These are phyloP conservation scores for Tulasnella sp. DNA, from an alignment of 768 basidiomycete species.

Conservation along the genomic window DNA sequence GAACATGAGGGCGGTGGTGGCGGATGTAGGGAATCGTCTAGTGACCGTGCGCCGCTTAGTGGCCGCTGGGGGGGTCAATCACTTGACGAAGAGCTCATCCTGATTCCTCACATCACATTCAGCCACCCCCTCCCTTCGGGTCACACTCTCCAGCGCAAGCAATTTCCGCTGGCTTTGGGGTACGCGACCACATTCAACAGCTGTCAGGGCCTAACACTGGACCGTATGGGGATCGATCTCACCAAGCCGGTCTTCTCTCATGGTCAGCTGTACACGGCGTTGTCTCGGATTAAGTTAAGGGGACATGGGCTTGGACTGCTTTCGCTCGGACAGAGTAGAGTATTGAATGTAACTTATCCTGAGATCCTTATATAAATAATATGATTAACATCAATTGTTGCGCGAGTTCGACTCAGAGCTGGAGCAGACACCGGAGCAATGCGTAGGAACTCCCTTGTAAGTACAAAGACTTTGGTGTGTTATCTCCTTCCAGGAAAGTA, in stretches of 20 bases:
- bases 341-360: no score
- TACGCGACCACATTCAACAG: slow-evolving; percentile 20
- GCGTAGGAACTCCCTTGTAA: no score
- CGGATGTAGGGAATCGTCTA: slow-evolving; percentile 27
- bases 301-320: slow-evolving; percentile 12
- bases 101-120: slow-evolving; percentile 2
- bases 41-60: slow-evolving; percentile 25
- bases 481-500: no score
- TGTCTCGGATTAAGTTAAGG: neutral
- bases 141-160: slow-evolving; percentile 11
- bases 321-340: neutral
- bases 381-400: no score
- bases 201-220: slow-evolving; percentile 20
- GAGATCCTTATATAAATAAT: no score
- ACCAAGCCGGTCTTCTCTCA: slow-evolving; percentile 36
- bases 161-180: slow-evolving; percentile 4
- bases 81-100: neutral
- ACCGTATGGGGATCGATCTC: slow-evolving; percentile 36
- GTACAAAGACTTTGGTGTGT: no score
- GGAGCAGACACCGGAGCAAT: no score
- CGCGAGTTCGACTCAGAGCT: no score
- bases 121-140: neutral
- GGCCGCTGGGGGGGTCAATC: slow-evolving; percentile 16
- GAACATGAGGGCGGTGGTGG: slow-evolving; percentile 35
- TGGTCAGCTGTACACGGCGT: slow-evolving; percentile 25